Conservation (phyloP, 768 basidiomycete genomes). For the Podaxis sp. region DNA sequence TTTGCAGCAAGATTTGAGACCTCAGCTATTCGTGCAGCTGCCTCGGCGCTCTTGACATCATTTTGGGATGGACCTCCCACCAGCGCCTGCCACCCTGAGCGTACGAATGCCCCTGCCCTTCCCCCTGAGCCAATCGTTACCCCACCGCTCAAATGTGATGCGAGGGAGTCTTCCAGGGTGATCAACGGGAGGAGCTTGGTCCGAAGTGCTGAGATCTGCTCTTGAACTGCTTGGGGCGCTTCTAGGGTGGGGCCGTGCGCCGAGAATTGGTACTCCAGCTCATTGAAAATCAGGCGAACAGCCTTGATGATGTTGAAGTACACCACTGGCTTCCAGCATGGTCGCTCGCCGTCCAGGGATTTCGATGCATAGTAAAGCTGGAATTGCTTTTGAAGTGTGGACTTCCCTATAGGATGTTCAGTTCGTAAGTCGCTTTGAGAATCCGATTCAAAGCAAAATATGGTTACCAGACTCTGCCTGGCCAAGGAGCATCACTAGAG, state of each 20-base stretch:
- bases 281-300: constrained; percentile 70
- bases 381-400: constrained; percentile 83
- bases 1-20: constrained; percentile 55
- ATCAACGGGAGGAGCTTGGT: constrained; percentile 61
- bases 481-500: constrained; percentile 68
- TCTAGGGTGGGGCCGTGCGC: constrained; percentile 13
- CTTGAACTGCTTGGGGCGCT: constrained; percentile 23
- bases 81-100: constrained; percentile 72
- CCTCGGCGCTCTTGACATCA: constrained; percentile 27
- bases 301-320: constrained; percentile 86
- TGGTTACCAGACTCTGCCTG: constrained; percentile 65
- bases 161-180: constrained; percentile 65
- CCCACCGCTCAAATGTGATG: constrained; percentile 67
- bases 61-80: constrained; percentile 18
- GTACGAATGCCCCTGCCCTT: constrained; percentile 60
- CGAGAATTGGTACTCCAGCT: constrained; percentile 60
- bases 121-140: constrained; percentile 55
- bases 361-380: constrained; percentile 77
- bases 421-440: not conserved
- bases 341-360: constrained; percentile 67
- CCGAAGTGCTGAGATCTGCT: constrained; percentile 53
- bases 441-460: constrained; percentile 3
- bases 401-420: constrained; percentile 51
- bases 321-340: constrained; percentile 77
- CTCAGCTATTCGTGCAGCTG: constrained; percentile 25